phyloP scores from a whole-genome alignment of 2,329 filamentous ascomycete genomes.

The Ascocoryne sarcoides region DNA sequence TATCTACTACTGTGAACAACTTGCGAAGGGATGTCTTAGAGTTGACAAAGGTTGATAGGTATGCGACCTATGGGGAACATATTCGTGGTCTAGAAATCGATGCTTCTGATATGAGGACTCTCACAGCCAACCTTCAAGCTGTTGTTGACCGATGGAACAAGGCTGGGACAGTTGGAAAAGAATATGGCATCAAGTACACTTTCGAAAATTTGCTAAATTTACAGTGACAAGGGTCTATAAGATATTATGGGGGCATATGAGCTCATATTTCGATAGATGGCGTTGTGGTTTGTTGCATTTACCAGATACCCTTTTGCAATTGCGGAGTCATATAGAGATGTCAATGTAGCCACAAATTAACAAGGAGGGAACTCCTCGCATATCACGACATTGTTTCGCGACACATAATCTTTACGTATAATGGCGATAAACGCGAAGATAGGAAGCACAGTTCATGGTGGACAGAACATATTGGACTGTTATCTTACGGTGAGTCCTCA shows the following conservation, averaged over 20 bases:
- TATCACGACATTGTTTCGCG: no score
- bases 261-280: slow-evolving; percentile 3
- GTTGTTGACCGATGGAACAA: slow-evolving; percentile 17
- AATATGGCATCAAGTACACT: slow-evolving; percentile 13
- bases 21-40: slow-evolving; percentile 6
- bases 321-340: not conserved
- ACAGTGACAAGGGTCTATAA: not conserved
- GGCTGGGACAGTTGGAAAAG: slow-evolving; percentile 2
- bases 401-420: no score
- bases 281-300: slow-evolving; percentile 14
- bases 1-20: slow-evolving; percentile 5
- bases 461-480: no score
- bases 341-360: no score
- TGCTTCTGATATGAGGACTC: slow-evolving; percentile 2
- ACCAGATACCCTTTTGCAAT: slow-evolving; percentile 23
- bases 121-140: slow-evolving; percentile 9
- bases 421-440: no score
- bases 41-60: slow-evolving; percentile 15
- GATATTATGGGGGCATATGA: not conserved
- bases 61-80: slow-evolving; percentile 13
- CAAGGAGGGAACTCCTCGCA: no score
- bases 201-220: slow-evolving; percentile 13
- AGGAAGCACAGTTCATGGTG: no score
- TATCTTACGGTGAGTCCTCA: no score
- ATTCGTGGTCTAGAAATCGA: slow-evolving; percentile 13